Base-by-base conservation (phyloP, 139 green algal species). In the Haematococcus lacustris region DNA sequence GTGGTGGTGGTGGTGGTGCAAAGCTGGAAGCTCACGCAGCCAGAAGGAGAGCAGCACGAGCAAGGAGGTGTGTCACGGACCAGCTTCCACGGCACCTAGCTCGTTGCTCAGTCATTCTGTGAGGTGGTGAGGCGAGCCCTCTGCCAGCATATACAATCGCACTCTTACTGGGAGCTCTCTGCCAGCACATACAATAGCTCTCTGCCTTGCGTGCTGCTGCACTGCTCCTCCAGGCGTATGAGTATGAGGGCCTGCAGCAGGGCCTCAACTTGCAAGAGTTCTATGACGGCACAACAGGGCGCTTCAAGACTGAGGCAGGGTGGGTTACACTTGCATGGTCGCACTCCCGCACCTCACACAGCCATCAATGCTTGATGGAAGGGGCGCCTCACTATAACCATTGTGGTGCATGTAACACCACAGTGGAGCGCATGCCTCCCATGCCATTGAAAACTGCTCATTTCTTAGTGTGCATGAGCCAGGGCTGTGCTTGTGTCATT, bases 191-290 rank as follows among this genome's bases (percentile, higher is more conserved):
- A 66, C 59, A 33, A 35, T 66, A 43, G 34, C 3, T 26, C 33
- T 33, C 4, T 7, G 9, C 28, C 30, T n/a, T 2, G 25, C 7
- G 28, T 62, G 39, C 41, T 62, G 39, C 62, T 60, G 72, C 25
- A 63, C 32, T 51, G 60, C 3, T 3, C 33, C 33, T 66, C 38
- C 90, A 96, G 73, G 93, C 93, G 23, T 47, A 82, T 17, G 92
- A 98, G 80, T 98, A 98, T 68, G 93, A 98, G 76, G 28, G 72
- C 1, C 73, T 62, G 0, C 88, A 93, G 57, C 59, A 66, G 3
- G 80, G 71, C 5, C 68, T 88, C 38, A 32, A 85, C 21, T 76
- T 97, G 47, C 80, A 93, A 59, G 88, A 96, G 43, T 97, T 97
- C 74, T 97, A 97, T 70, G 82, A 93, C 41, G 90, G 84, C 6